Percentiles rank a stretch among this genome's conserved stretches.
Evolutionary conservation across 164 flowering plant species (phyloP).

Genomic region (Berberis vulgaris): DNA sequence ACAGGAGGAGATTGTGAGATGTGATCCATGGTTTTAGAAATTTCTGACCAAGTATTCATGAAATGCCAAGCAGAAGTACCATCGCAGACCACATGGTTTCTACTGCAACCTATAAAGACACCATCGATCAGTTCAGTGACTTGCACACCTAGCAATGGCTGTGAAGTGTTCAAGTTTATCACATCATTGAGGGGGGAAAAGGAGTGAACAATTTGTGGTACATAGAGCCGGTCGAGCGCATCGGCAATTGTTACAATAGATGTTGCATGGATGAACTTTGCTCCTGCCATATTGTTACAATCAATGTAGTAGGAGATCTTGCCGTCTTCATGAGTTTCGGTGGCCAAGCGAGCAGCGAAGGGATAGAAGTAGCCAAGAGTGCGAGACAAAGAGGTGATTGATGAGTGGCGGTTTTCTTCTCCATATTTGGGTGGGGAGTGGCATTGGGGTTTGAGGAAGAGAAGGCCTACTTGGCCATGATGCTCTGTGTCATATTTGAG

Average conservation of each 20-base stretch:
- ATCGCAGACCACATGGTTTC: conserved; percentile 34
- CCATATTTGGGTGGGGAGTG: too few relatives aligned
- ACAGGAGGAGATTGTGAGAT: too few relatives aligned
- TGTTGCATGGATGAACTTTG: too few relatives aligned
- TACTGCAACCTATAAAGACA: conserved; percentile 43
- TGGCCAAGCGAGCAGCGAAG: conserved; percentile 23
- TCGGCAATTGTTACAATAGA: conserved; percentile 6
- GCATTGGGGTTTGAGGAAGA: conserved; percentile 16
- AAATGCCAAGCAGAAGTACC: conserved; percentile 18
- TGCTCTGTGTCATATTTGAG: conserved; percentile 10
- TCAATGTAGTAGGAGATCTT: conserved; percentile 16
- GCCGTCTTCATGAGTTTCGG: conserved; percentile 6
- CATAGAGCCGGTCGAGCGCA: conserved; percentile 26
- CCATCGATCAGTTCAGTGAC: conserved; percentile 49
- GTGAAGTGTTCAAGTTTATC: conserved; percentile 33
- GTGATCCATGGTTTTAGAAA: too few relatives aligned
- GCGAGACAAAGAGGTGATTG: conserved; percentile 20
- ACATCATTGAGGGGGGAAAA: conserved; percentile 38
- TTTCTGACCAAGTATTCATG: background rate
- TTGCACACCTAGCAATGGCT: conserved; percentile 36
- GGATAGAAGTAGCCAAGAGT: conserved; percentile 22
- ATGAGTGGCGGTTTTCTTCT: background rate
- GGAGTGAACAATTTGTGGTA: conserved; percentile 36
- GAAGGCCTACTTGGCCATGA: conserved; percentile 26
- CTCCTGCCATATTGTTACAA: conserved; percentile 5